Evolutionary conservation across 163 green algal species (phyloP).

Genomic region (Prototheca wickerhamii): DNA sequence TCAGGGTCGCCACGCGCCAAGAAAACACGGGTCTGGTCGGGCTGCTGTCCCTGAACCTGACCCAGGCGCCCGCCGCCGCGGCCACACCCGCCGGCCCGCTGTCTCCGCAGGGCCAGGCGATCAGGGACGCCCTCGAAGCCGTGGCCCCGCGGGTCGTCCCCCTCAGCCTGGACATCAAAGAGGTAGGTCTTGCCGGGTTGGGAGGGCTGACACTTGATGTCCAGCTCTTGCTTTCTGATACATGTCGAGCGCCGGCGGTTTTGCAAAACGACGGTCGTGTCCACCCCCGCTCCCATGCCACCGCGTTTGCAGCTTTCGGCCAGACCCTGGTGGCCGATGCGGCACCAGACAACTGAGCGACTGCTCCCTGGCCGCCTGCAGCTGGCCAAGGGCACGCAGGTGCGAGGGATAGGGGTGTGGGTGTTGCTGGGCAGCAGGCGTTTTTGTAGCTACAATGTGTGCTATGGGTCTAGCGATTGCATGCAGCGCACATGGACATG

Average conservation of each 20-base stretch:
- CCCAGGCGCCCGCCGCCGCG: neutral
- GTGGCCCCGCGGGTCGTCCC: constrained; percentile 29
- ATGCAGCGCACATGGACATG: neutral
- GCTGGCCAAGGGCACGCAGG: constrained; percentile 19
- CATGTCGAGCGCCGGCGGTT: too few species aligned
- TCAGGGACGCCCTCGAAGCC: constrained; percentile 29
- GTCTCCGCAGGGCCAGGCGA: constrained; percentile 15
- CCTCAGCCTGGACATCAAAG: constrained; percentile 35
- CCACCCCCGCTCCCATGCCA: neutral
- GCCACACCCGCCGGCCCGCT: constrained; percentile 7
- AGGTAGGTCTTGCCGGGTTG: neutral
- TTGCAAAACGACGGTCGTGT: neutral
- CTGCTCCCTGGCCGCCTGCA: constrained; percentile 20
- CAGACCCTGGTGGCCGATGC: constrained; percentile 19
- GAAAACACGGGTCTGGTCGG: constrained; percentile 14
- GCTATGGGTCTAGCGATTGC: too few species aligned
- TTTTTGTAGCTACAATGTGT: too few species aligned
- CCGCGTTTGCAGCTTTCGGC: constrained; percentile 23
- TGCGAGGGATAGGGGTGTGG: too few species aligned
- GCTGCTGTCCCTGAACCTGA: constrained; percentile 38
- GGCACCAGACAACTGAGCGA: constrained; percentile 23
- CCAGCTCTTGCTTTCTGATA: too few species aligned
- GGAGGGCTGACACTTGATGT: too few species aligned
- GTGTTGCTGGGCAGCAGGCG: neutral
- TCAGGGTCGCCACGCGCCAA: constrained; percentile 21